Conservation (phyloP, 306 rosid genomes). For the Pterocarpus santalinus region DNA sequence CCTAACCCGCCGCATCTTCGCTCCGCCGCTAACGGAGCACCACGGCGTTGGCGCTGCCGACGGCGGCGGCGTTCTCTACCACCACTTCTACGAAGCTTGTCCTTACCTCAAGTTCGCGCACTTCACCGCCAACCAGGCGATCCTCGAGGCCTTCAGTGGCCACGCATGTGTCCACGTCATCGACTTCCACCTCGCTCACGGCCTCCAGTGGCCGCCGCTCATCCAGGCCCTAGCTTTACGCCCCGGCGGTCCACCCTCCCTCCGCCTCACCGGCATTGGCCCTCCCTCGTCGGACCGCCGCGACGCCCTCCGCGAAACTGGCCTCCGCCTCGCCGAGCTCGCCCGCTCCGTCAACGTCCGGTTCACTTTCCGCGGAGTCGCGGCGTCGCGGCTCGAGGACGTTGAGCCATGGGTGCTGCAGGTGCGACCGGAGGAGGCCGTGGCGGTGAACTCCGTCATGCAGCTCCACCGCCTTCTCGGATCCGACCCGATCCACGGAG, state of each 20-base stretch:
- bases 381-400: slow-evolving; percentile 82
- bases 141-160: slow-evolving; percentile 82
- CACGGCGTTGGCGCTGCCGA: slow-evolving; percentile 39
- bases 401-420: slow-evolving; percentile 96
- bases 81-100: slow-evolving; percentile 86
- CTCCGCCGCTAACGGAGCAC: slow-evolving; percentile 22
- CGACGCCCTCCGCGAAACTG: slow-evolving; percentile 82
- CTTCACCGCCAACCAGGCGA: slow-evolving; percentile 94
- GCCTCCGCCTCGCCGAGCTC: slow-evolving; percentile 76
- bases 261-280: slow-evolving; percentile 81
- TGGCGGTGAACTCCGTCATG: slow-evolving; percentile 86
- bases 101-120: slow-evolving; percentile 95
- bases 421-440: slow-evolving; percentile 73
- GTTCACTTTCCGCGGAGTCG: slow-evolving; percentile 89
- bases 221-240: not conserved
- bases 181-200: slow-evolving; percentile 92
- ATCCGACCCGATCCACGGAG: slow-evolving; percentile 40
- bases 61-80: slow-evolving; percentile 74
- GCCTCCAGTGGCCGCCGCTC: slow-evolving; percentile 11
- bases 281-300: slow-evolving; percentile 94
- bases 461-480: slow-evolving; percentile 87
- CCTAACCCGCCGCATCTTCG: slow-evolving; percentile 70
- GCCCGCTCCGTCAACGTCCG: slow-evolving; percentile 88
- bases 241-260: slow-evolving; percentile 2
- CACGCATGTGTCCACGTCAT: slow-evolving; percentile 91